phyloP scores from a whole-genome alignment of 2,329 filamentous ascomycete genomes.

The Pseudomassariella vexata region DNA sequence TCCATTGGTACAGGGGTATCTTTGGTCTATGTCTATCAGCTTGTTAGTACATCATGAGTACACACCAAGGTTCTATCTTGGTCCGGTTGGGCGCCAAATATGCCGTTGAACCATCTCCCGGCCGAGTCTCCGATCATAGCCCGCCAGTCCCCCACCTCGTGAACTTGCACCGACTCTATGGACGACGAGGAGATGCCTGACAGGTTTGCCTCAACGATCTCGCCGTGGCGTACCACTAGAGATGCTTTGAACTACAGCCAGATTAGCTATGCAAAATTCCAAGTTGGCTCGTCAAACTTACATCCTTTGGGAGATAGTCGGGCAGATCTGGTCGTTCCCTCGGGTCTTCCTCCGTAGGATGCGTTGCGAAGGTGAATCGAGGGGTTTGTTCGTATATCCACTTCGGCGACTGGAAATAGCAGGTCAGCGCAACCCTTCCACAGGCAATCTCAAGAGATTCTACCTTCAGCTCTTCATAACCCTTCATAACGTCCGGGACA shows the following conservation, averaged over 20 bases:
- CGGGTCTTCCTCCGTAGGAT: slow-evolving; percentile 53
- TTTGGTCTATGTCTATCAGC: no score
- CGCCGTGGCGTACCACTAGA: slow-evolving; percentile 33
- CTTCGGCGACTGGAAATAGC: slow-evolving; percentile 43
- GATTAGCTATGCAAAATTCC: neutral
- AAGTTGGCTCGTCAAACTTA: slow-evolving; percentile 21
- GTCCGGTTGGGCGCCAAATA: slow-evolving; percentile 17
- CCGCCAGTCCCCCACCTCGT: slow-evolving; percentile 22
- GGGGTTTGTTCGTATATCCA: slow-evolving; percentile 89
- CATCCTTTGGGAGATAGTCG: slow-evolving; percentile 37
- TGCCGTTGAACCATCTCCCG: slow-evolving; percentile 21
- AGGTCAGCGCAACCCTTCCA: neutral
- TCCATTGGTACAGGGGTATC: no score
- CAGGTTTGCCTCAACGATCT: slow-evolving; percentile 20
- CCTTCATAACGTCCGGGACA: slow-evolving; percentile 52
- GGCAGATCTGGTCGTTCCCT: slow-evolving; percentile 47
- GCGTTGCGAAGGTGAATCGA: slow-evolving; percentile 66
- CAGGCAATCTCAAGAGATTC: slow-evolving; percentile 4
- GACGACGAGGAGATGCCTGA: slow-evolving; percentile 3
- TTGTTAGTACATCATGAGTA: no score
- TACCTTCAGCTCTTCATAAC: slow-evolving; percentile 57
- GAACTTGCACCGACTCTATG: slow-evolving; percentile 14
- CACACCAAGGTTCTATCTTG: no score
- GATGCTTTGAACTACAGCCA: slow-evolving; percentile 21
- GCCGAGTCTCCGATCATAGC: slow-evolving; percentile 7